These are phyloP conservation scores for Diaporthe capsici DNA, from an alignment of 2,329 filamentous ascomycete species.

Conservation along the genomic window DNA sequence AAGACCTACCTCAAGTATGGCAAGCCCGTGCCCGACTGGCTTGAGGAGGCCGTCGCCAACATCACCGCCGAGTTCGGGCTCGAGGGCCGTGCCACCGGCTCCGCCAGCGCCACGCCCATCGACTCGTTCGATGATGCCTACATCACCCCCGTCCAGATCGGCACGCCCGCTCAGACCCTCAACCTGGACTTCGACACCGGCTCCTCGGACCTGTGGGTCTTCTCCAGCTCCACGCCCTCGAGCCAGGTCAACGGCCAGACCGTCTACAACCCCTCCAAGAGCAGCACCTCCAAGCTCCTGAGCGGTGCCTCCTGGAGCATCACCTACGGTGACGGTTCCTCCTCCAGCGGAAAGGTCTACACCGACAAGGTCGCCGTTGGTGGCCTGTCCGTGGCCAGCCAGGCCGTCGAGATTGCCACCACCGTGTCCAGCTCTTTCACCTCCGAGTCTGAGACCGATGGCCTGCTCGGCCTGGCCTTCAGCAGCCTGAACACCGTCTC, in stretches of 20 bases:
- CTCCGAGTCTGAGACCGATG: conserved; percentile 54
- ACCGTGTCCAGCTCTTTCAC: conserved; percentile 58
- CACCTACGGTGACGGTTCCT: conserved; percentile 51
- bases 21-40: conserved; percentile 38
- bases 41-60: conserved; percentile 39
- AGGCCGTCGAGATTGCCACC: conserved; percentile 60
- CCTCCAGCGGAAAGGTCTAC: conserved; percentile 51
- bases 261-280: conserved; percentile 49
- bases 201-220: conserved; percentile 59
- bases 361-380: conserved; percentile 50
- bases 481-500: conserved; percentile 59
- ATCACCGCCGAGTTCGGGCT: conserved; percentile 22
- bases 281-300: conserved; percentile 48
- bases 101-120: conserved; percentile 40
- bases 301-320: conserved; percentile 50
- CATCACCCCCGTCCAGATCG: conserved; percentile 52
- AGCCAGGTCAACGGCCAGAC: conserved; percentile 47
- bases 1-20: conserved; percentile 45
- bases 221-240: conserved; percentile 48
- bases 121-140: conserved; percentile 51
- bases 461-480: conserved; percentile 61
- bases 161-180: conserved; percentile 58
- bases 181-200: conserved; percentile 62
- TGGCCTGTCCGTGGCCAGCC: conserved; percentile 55
- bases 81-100: conserved; percentile 40